Evolutionary conservation across 2,329 filamentous ascomycete species (phyloP).

Genomic region (Thermothelomyces thermophilus): DNA sequence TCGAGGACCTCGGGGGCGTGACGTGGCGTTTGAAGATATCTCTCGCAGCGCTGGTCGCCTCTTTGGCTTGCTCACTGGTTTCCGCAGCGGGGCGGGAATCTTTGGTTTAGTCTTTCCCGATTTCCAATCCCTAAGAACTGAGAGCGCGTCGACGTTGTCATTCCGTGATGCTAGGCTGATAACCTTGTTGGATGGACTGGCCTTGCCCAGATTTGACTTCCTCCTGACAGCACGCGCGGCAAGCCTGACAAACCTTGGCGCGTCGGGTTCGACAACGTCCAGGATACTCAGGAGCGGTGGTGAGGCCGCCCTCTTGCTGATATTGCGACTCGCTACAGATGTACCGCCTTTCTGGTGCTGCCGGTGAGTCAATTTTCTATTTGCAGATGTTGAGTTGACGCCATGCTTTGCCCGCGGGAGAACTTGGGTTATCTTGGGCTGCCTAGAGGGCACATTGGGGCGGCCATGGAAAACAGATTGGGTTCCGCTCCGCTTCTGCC

Average conservation of each 20-base stretch:
- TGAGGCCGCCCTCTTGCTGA: constrained; percentile 14
- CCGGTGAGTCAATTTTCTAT: constrained; percentile 8
- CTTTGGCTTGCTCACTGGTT: constrained; percentile 7
- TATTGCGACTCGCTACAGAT: constrained; percentile 9
- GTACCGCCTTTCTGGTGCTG: background rate
- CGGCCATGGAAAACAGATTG: constrained; percentile 30
- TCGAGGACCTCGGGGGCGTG: background rate
- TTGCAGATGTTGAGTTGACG: background rate
- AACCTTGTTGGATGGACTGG: constrained; percentile 48
- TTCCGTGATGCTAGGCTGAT: constrained; percentile 55
- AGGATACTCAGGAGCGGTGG: constrained; percentile 53
- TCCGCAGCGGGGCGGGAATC: constrained; percentile 3
- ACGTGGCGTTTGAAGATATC: constrained; percentile 19
- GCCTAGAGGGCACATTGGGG: constrained; percentile 22
- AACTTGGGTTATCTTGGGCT: constrained; percentile 30
- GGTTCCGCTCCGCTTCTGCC: constrained; percentile 26
- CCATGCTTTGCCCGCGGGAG: constrained; percentile 20
- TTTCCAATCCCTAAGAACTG: constrained; percentile 50
- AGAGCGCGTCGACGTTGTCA: constrained; percentile 53
- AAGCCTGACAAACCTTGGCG: constrained; percentile 54
- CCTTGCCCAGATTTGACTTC: constrained; percentile 44
- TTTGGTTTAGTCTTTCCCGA: constrained; percentile 43
- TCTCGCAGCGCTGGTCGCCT: constrained; percentile 25
- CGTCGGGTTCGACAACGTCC: constrained; percentile 48
- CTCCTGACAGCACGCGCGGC: constrained; percentile 51